phyloP scores from a whole-genome alignment of 441 rosid species.

The Corymbia calophylla region DNA sequence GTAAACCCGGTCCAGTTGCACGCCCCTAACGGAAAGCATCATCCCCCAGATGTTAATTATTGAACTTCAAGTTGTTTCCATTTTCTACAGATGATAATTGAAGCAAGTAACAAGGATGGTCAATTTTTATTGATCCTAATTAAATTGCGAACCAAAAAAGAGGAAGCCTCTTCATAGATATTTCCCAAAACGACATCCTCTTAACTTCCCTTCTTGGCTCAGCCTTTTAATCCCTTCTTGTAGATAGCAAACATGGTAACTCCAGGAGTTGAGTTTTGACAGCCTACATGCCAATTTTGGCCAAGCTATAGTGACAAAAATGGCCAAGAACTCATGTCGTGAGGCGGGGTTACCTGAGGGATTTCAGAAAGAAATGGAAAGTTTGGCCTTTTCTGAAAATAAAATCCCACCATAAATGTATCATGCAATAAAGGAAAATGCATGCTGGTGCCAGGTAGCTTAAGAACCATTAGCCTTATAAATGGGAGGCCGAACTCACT shows the following conservation, averaged over 20 bases:
- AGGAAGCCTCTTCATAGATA: not conserved
- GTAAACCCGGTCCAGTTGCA: too few relatives aligned
- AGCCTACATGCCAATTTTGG: not conserved
- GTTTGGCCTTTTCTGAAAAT: not conserved
- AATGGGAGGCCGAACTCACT: not conserved
- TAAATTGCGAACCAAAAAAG: not conserved
- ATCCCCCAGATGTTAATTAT: not conserved
- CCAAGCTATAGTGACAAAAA: not conserved
- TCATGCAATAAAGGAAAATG: not conserved
- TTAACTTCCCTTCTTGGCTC: not conserved
- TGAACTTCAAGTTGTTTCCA: not conserved
- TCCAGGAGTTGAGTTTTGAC: not conserved
- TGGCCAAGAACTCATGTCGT: not conserved
- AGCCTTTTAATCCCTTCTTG: not conserved
- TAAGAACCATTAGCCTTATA: not conserved
- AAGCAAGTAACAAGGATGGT: not conserved
- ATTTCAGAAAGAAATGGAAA: not conserved
- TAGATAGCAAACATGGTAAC: not conserved
- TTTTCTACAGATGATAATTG: not conserved
- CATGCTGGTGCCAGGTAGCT: not conserved
- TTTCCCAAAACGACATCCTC: not conserved
- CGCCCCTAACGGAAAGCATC: not conserved
- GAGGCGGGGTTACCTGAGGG: not conserved
- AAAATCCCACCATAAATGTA: not conserved
- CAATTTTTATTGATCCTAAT: not conserved